A percentile compares a stretch with the other conserved stretches of the same genome.
phyloP scores from a whole-genome alignment of 768 basidiomycete species.

The Leccinum longicurvipes region DNA sequence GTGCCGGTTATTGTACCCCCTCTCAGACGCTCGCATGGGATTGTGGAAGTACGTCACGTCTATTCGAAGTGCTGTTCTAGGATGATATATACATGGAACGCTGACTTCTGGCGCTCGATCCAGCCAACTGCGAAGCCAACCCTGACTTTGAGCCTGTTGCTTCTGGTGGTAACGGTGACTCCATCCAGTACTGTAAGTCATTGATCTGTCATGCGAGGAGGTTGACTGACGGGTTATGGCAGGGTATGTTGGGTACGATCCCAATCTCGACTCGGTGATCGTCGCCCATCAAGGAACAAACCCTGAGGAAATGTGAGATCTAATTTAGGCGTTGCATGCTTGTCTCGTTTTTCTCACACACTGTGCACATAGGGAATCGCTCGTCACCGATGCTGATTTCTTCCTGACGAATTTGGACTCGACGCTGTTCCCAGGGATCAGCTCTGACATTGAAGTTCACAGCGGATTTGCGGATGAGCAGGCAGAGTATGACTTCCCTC shows the following conservation, averaged over 20 bases:
- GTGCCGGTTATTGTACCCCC: slow-evolving; percentile 48
- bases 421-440: slow-evolving; percentile 49
- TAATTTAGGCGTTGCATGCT: not conserved
- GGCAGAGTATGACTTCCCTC: slow-evolving; percentile 34
- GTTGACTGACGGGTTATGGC: not conserved
- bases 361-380: no score
- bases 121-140: slow-evolving; percentile 43
- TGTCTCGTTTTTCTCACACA: slow-evolving; percentile 21
- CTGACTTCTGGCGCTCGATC: not conserved
- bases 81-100: not conserved
- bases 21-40: slow-evolving; percentile 45
- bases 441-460: slow-evolving; percentile 41
- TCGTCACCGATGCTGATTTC: slow-evolving; percentile 43
- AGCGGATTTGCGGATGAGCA: slow-evolving; percentile 47
- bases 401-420: slow-evolving; percentile 33
- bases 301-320: slow-evolving; percentile 25
- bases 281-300: slow-evolving; percentile 38
- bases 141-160: slow-evolving; percentile 45
- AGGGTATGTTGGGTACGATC: slow-evolving; percentile 56
- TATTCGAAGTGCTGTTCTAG: not conserved
- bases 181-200: slow-evolving; percentile 41
- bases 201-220: not conserved
- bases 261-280: slow-evolving; percentile 34
- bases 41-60: slow-evolving; percentile 39
- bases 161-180: slow-evolving; percentile 44